Base-by-base conservation (phyloP, 345 rosid species). In the Gossypium raimondii region DNA sequence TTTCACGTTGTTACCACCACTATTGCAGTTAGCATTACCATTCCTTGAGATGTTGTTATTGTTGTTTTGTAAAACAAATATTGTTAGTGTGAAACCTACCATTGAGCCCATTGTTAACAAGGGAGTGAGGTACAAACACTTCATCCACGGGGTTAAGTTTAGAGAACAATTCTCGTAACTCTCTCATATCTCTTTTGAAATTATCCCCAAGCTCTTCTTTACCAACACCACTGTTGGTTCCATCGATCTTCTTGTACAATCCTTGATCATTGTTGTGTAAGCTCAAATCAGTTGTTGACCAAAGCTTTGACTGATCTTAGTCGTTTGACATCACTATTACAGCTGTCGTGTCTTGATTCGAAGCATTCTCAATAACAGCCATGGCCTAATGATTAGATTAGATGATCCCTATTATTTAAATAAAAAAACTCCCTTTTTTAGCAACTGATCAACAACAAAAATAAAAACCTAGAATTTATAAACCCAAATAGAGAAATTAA, bases 131-230 rank as follows among this genome's bases (percentile, higher is more conserved):
- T 58, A 93, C 97, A 73, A 93, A 93, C 84, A 89, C 98, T 79
- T 85, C 82, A 41, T 97, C 98, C 93, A 89, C 84, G 65, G 97
- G 98, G 58, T 93, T 93, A 18, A 93, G 93, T 83, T 93, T 93
- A 25, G 97, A 87, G 76, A 93, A 89, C 41, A 93, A 90, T 78
- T 93, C 98, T 64, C 86, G 88, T 78, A 93, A 82, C 83, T 93
- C 93, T 81, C 87, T 89, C 82, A 91, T 84, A 51, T 89, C 89
- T 72, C 85, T 84, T 56, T 85, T 85, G 67, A 79, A 84, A 76
- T 81, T 82, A 76, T 84, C 88, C 38, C 75, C 20, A 38, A 56
- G 27, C 75, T 72, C 34, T 0, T 29, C 34, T 3, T 29, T 29
- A 29, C 5, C 34, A 29, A 29, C 5, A 29, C 34, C 34, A 29